Base-by-base conservation (phyloP, 106 monocot species). In the Apostasia shenzhenica region DNA sequence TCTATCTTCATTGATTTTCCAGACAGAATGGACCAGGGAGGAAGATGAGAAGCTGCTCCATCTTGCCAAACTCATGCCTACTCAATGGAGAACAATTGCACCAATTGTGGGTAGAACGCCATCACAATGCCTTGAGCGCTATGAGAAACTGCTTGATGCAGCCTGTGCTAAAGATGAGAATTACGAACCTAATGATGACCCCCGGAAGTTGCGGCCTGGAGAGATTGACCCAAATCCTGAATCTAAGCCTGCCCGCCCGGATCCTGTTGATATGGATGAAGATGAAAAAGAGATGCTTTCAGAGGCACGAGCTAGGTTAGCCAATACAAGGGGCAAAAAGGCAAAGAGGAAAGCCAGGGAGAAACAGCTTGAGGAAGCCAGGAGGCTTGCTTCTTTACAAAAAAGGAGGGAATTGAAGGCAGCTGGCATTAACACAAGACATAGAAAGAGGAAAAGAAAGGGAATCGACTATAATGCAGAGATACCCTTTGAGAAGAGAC, bases 251-350 rank as follows among this genome's bases (percentile, higher is more conserved):
- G 97, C 97, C 8, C 80, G 97, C 5, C 97, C 97, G 48, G 97
- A 97, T 81, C 97, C 97, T 54, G 97, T 97, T 59, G 97, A 97
- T 70, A 97, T 97, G 97, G 97, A 97, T 73, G 97, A 97, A 74
- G 97, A 97, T 74, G 97, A 97, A 74, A 97, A 97, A 75, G 97
- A 97, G 53, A 97, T 97, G 97, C 97, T 97, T 14, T 97, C 97
- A 9, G 97, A 97, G 79, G 97, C 97, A 55, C 81, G 97, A 8
- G 97, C 97, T 85, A 80, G 97, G 26, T 75, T 97, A 54, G 92
- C 97, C 44, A 97, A 97, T 62, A 97, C 97, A 40, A 84, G 89
- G 55, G 97, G 97, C 6, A 97, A 97, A 63, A 97, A 97, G 60
- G 97, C 97, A 56, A 97, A 97, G 73, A 86, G 97, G 75, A 97